Conservation (phyloP, 768 basidiomycete species). For the Sutorius australiensis region DNA sequence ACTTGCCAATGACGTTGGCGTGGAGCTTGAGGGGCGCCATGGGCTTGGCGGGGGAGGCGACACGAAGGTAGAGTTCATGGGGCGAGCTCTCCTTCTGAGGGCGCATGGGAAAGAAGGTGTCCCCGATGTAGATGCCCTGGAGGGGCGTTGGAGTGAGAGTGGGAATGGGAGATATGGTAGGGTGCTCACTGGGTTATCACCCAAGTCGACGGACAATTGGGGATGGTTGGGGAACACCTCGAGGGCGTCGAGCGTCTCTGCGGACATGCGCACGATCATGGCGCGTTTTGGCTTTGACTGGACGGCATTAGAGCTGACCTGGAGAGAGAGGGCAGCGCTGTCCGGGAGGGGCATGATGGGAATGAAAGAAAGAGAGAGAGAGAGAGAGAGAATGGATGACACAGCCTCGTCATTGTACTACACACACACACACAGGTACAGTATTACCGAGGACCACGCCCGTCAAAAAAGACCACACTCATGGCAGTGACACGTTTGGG, state of each 20-base stretch:
- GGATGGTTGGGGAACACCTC: slow-evolving; percentile 44
- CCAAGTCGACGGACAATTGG: slow-evolving; percentile 59
- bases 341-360: slow-evolving; percentile 67
- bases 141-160: background rate
- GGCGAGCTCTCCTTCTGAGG: slow-evolving; percentile 48
- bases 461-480: no score
- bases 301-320: slow-evolving; percentile 49
- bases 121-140: slow-evolving; percentile 66
- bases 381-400: no score
- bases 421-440: no score
- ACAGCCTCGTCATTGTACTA: no score
- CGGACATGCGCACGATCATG: slow-evolving; percentile 72
- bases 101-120: slow-evolving; percentile 59
- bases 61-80: slow-evolving; percentile 73
- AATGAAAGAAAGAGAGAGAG: no score
- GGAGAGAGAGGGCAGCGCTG: slow-evolving; percentile 51
- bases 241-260: slow-evolving; percentile 67
- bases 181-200: slow-evolving; percentile 50
- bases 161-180: background rate
- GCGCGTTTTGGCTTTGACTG: slow-evolving; percentile 66
- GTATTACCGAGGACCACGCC: no score
- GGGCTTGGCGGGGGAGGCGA: slow-evolving; percentile 53
- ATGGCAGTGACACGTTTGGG: no score
- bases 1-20: slow-evolving; percentile 71
- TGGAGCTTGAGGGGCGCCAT: slow-evolving; percentile 67